Conservation (phyloP, 257 asterid species). For the Fraxinus excelsior region DNA sequence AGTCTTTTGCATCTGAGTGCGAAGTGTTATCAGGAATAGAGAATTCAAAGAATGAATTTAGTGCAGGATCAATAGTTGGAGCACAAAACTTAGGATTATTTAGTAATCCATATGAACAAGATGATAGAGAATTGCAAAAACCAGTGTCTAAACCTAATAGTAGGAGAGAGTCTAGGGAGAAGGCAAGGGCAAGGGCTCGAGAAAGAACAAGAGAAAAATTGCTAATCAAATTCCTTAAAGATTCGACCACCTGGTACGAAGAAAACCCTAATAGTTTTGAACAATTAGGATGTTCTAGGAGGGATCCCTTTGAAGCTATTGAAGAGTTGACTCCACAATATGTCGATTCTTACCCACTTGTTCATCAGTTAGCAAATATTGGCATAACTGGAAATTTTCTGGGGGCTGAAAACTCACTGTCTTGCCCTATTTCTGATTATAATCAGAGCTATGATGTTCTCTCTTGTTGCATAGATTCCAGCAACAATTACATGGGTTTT, state of each 20-base stretch:
- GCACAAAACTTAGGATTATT: neutral
- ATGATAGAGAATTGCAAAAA: conserved; percentile 7
- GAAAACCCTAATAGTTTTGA: conserved; percentile 34
- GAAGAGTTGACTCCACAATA: conserved; percentile 29
- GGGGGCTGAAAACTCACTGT: conserved; percentile 30
- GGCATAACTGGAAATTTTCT: conserved; percentile 46
- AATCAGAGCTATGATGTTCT: conserved; percentile 13
- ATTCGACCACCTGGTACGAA: neutral
- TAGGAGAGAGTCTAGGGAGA: conserved; percentile 46
- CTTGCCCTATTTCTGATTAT: conserved; percentile 29
- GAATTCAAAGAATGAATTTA: conserved; percentile 17
- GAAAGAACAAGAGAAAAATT: conserved; percentile 52
- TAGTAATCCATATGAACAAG: neutral
- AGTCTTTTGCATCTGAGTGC: conserved; percentile 47
- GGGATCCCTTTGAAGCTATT: conserved; percentile 29
- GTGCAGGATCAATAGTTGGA: neutral
- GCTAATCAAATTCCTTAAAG: conserved; percentile 32
- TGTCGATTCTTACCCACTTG: conserved; percentile 5
- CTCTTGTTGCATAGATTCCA: conserved; percentile 27
- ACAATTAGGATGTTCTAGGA: conserved; percentile 29
- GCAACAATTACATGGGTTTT: conserved; percentile 34
- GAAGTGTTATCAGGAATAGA: conserved; percentile 42
- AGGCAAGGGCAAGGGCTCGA: conserved; percentile 61
- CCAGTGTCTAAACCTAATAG: neutral
- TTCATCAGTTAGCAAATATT: conserved; percentile 39